Percentiles rank a stretch among this genome's conserved stretches.
Conservation (phyloP, 805 yeast species). For the Hanseniaspora guilliermondii region DNA sequence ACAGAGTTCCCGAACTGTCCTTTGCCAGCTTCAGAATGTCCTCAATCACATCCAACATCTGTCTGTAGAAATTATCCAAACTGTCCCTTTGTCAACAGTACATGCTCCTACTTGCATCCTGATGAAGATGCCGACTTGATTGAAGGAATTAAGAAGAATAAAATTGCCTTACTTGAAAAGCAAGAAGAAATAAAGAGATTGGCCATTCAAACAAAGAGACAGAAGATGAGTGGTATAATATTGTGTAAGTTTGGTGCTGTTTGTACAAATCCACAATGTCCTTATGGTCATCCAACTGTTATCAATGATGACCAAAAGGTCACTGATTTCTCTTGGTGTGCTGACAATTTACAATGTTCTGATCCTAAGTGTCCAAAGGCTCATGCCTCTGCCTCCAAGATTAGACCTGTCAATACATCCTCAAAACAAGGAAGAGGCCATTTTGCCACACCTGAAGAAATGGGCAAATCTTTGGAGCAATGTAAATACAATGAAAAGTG, state of each 20-base stretch:
- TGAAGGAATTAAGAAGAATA: conserved; percentile 53
- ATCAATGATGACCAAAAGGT: conserved; percentile 65
- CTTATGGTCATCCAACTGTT: conserved; percentile 87
- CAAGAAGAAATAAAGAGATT: conserved; percentile 29
- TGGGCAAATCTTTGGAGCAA: conserved; percentile 55
- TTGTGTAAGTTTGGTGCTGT: conserved; percentile 65
- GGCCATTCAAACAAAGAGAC: conserved; percentile 25
- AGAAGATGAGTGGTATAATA: conserved; percentile 38
- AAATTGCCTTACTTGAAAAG: conserved; percentile 38
- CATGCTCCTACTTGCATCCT: conserved; percentile 73
- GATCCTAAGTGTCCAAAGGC: conserved; percentile 56
- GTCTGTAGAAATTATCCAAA: conserved; percentile 62
- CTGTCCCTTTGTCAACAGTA: conserved; percentile 68
- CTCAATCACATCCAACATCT: conserved; percentile 68
- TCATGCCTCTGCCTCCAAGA: conserved; percentile 64
- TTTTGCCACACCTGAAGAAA: conserved; percentile 16
- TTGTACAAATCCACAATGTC: conserved; percentile 70
- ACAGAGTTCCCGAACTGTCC: conserved; percentile 60
- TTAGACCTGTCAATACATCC: conserved; percentile 29
- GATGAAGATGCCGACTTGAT: conserved; percentile 69
- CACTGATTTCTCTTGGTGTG: conserved; percentile 61
- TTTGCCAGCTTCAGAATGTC: conserved; percentile 45
- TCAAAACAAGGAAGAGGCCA: conserved; percentile 12
- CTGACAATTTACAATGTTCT: conserved; percentile 50
- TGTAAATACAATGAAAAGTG: conserved; percentile 72